These are phyloP conservation scores for Apostasia shenzhenica DNA, from an alignment of 106 monocot genomes.

Conservation along the genomic window DNA sequence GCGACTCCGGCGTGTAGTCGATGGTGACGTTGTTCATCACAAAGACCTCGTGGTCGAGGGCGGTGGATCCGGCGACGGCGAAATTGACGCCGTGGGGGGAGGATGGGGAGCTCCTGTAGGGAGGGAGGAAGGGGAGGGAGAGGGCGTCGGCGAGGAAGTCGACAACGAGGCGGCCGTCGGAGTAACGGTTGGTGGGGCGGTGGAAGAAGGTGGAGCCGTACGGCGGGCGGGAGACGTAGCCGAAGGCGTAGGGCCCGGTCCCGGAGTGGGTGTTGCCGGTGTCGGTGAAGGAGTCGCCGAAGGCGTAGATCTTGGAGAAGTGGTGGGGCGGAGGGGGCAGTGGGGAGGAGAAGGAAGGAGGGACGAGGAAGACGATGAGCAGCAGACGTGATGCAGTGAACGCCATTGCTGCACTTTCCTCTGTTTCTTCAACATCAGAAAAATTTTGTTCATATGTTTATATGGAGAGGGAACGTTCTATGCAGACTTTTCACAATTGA, in stretches of 20 bases:
- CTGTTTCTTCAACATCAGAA: too few relatives aligned
- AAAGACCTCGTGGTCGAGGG: conserved; percentile 59
- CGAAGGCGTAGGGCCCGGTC: conserved; percentile 53
- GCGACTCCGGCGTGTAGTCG: conserved; percentile 59
- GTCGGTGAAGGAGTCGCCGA: conserved; percentile 90
- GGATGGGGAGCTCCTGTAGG: conserved; percentile 42
- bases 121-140: conserved; percentile 65
- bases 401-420: too few relatives aligned
- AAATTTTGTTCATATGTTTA: too few relatives aligned
- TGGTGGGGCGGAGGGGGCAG: background rate
- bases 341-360: conserved; percentile 10
- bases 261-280: conserved; percentile 77
- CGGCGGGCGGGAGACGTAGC: conserved; percentile 63
- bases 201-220: conserved; percentile 88
- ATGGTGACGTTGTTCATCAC: conserved; percentile 54
- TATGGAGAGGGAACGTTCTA: too few relatives aligned
- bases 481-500: too few relatives aligned
- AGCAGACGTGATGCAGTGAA: background rate
- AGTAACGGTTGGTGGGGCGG: conserved; percentile 80
- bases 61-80: conserved; percentile 82
- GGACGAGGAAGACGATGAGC: conserved; percentile 9
- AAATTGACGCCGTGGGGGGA: conserved; percentile 73
- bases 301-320: conserved; percentile 79
- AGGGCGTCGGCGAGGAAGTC: conserved; percentile 70
- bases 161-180: conserved; percentile 81